Base-by-base conservation (phyloP, 345 rosid species). In the Rhodamnia argentea region DNA sequence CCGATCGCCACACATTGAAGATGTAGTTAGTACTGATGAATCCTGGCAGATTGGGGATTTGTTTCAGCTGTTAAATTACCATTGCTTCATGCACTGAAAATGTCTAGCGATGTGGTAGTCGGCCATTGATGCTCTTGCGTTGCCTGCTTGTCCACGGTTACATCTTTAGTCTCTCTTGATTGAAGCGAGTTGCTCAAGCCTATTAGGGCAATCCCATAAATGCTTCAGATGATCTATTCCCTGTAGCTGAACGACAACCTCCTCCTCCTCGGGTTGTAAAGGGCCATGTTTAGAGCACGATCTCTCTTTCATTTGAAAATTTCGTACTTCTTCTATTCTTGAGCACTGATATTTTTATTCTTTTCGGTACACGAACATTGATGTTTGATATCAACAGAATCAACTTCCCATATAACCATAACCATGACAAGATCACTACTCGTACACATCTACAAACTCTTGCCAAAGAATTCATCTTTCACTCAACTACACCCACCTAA, bases 251-350 rank as follows among this genome's bases (percentile, higher is more conserved):
- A 97, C 89, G 84, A 97, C 99, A 86, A 94, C 96, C 85, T 96
- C 94, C 89, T 96, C 98, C 88, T 97, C 98, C 24, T 97, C 99
- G 1, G 90, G 56, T 62, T 95, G 94, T 84, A 96, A 97, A 47
- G 99, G 98, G 12, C 98, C 99, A 2, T 98, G 87, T 84, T 52
- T 4, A 52, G 53, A 52, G 16, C 53, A 52, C 16, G 15, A 52
- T 52, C 53, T 52, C 53, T 13, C 18, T 52, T 52, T 52, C 14
- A 52, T 14, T 52, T 13, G 18, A 62, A 60, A 62, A 62, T 27
- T 62, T 27, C 22, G 7, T 27, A 62, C 40, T 27, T 27, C 37
- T 60, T 13, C 40, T 29, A 14, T 29, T 27, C 40, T 62, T 27
- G 40, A 62, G 75, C 40, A 27, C 2, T 62, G 11, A 14, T 13